Conservation (phyloP, 108 stramenopile genomes). For the Schizochytrium sp. region DNA sequence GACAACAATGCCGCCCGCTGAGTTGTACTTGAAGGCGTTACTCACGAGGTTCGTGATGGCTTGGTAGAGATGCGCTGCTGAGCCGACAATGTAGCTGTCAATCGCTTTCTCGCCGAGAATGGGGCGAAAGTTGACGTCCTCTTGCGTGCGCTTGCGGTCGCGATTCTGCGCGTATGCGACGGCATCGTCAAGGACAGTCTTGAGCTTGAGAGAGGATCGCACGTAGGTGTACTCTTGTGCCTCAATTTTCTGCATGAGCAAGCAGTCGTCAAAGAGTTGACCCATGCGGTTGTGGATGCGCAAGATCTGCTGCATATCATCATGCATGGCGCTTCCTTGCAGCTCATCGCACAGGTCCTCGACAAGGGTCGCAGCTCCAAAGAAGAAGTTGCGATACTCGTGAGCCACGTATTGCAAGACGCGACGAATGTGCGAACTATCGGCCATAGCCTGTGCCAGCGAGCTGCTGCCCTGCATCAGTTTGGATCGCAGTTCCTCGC, state of each 20-base stretch:
- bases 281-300: not conserved
- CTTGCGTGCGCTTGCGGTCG: not conserved
- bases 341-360: not conserved
- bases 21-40: not conserved
- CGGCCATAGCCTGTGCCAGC: not conserved
- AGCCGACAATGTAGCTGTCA: not conserved
- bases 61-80: not conserved
- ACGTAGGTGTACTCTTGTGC: not conserved
- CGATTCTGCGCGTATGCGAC: not conserved
- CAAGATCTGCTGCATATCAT: not conserved
- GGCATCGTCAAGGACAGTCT: not conserved
- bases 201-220: not conserved
- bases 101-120: not conserved
- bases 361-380: not conserved
- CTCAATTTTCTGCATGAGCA: not conserved
- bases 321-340: not conserved
- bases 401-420: not conserved
- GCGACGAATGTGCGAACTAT: not conserved
- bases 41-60: not conserved
- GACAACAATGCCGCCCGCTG: not conserved
- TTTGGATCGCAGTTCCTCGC: not conserved
- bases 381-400: not conserved
- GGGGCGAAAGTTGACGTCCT: not conserved
- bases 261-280: not conserved
- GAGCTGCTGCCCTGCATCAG: not conserved